Evolutionary conservation across 2,329 filamentous ascomycete genomes (phyloP), one percentile per base, ranked within the genome.

Genomic region (Orbilia quercus): DNA sequence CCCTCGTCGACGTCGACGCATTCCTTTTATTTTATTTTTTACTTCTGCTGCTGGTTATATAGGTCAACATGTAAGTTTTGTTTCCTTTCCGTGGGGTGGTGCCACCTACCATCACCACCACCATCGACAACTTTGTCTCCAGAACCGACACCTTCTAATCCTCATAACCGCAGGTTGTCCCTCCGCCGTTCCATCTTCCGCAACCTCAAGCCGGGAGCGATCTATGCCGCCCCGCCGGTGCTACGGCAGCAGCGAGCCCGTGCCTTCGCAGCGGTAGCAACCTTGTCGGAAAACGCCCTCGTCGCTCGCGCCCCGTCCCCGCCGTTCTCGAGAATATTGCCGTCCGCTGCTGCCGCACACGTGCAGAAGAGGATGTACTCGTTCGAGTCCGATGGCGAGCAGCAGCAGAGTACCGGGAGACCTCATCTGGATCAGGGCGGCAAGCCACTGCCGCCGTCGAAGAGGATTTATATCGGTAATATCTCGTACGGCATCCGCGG

Each of bases 401-500:
- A 25, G 22, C 5, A 40, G 5, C 57, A 20, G 2, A 11, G 12
- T 16, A n/a, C 9, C 2, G 14, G 20, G 18, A 18, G 31, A n/a
- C 45, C 53, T 1, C 62, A 66, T 42, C 47, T 25, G 22, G 70
- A 60, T 38, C 51, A 58, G 50, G 40, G 57, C 9, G 70, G 70
- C 18, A 66, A 74, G 22, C 57, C 70, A 16, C 53, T 66, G 25
- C 48, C 60, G n/a, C 81, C 81, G 16, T 82, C 81, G 54, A 80
- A 81, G 74, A 85, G 82, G 6, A 77, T 91, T 66, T 91, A 89
- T 77, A 78, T 91, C 75, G 88, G 88, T 71, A 91, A 91, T 80
- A 81, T 91, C 48, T 88, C 87, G 79, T 91, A 87, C 79, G 88
- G 91, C 78, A 84, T 89, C 64, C 87, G 84, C 4, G 84, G 85